Evolutionary conservation across 352 stramenopile species (phyloP).

Genomic region (Thraustochytrium striatum): DNA sequence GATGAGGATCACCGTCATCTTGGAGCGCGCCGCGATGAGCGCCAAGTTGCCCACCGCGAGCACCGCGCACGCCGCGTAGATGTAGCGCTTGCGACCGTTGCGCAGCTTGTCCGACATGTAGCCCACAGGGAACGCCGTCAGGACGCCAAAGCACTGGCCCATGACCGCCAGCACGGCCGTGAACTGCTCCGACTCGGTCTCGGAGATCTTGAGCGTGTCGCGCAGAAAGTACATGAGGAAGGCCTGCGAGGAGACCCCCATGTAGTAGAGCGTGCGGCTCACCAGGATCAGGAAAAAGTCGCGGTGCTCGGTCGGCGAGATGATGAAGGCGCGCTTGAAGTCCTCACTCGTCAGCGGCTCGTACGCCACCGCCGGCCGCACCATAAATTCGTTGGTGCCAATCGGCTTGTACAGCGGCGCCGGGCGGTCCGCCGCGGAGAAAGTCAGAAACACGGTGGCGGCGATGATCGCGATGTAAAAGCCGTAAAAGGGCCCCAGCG

Average conservation of each 20-base stretch:
- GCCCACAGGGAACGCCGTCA: slow-evolving; percentile 54
- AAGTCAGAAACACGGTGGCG: slow-evolving; percentile 53
- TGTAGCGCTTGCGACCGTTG: slow-evolving; percentile 54
- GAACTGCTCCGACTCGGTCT: slow-evolving; percentile 53
- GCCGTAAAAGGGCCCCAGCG: slow-evolving; percentile 54
- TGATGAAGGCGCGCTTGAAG: slow-evolving; percentile 46
- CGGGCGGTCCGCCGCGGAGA: slow-evolving; percentile 45
- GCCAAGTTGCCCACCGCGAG: slow-evolving; percentile 49
- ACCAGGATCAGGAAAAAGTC: slow-evolving; percentile 61
- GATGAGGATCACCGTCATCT: slow-evolving; percentile 54
- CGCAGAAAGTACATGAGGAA: slow-evolving; percentile 60
- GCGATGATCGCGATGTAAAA: slow-evolving; percentile 59
- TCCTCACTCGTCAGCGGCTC: neutral
- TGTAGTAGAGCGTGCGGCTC: slow-evolving; percentile 61
- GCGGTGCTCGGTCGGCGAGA: slow-evolving; percentile 53
- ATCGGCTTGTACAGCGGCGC: neutral
- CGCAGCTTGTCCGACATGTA: slow-evolving; percentile 54
- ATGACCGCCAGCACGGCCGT: slow-evolving; percentile 54
- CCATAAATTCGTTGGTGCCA: neutral
- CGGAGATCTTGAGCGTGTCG: slow-evolving; percentile 55
- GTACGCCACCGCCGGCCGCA: neutral
- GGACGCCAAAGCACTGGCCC: slow-evolving; percentile 52
- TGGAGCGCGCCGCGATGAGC: slow-evolving; percentile 52
- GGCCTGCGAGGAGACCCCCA: slow-evolving; percentile 57
- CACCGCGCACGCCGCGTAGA: slow-evolving; percentile 56